Base-by-base conservation (phyloP, 495 filamentous ascomycete genomes). In the Penicillium longicatenatum region DNA sequence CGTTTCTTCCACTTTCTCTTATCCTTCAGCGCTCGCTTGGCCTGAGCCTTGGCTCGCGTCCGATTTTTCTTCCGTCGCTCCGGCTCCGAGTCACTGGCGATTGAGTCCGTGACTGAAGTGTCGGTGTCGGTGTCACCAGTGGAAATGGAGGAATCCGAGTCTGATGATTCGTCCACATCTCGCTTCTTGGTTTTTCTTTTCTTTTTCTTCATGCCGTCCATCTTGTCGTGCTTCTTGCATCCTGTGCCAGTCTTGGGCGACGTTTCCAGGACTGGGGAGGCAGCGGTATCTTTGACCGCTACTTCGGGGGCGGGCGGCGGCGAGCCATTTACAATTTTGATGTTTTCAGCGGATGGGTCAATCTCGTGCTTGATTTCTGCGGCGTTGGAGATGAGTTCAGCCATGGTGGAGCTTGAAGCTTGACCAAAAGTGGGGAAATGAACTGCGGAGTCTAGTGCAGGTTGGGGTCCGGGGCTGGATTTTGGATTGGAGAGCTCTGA, bases 1-100 rank as follows among this genome's bases (percentile, higher is more conserved):
- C 73, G 78, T 67, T 73, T 80, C 47, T 70, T 65, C 17, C 61
- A 60, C 16, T 70, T 67, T 20, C 62, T 66, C 53, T 59, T 66
- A 43, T 69, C 63, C 56, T 73, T 79, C 52, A 73, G 67, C 1
- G 63, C 56, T 47, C 76, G 79, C 53, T 75, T 79, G 6, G 78
- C 68, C 24, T 81, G 80, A 58, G 67, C 70, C 64, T 84, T 85
- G 24, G 74, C 66, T 54, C 63, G 60, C n/a, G 64, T 52, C 9
- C 71, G 70, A 49, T 70, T 61, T 9, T 62, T 64, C 52, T 65
- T 66, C 24, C 63, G 63, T 17, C 60, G 58, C 7, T 75, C 76
- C 2, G 63, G 59, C 5, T 56, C 56, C 1, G 70, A 72, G 10
- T 69, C 61, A 10, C 71, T 70, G 6, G 67, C 68, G 22, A 51